Evolutionary conservation across 768 basidiomycete genomes (phyloP), one percentile per base, ranked within the genome.

Genomic region (Macrocybe gigantea): DNA sequence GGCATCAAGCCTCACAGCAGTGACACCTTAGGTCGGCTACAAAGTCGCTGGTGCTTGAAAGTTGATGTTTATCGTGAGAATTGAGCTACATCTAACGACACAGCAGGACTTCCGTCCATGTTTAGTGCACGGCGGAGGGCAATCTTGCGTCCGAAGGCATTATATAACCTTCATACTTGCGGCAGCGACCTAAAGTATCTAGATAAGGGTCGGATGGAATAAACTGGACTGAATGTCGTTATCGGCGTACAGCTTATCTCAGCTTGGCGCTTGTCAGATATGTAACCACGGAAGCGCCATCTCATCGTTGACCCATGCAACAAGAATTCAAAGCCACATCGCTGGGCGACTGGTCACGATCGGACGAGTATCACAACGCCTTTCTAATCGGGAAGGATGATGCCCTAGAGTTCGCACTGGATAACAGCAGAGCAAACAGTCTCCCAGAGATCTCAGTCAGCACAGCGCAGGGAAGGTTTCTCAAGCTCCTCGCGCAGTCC

Each of bases 341-440:
- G 5, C 33, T 65, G 7, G 70, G 69, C 11, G 67, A 72, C 49
- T 83, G 80, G 79, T 57, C 63, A n/a, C 68, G 71, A 54, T 73
- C 73, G 5, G 80, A 82, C 54, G 49, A 56, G 22, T 82, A 78
- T 60, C 79, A 80, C 59, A 79, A 79, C 62, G 73, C 73, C 4
- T 78, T 75, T 64, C 68, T 83, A 33, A 63, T 76, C 44, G 56
- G 59, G 7, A 49, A 65, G 14, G 79, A 82, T 51, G 62, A 63
- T 1, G 57, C 58, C 9, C 66, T 80, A 45, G 74, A 76, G 33
- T 59, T 61, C 7, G 70, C 69, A 0, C 55, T 68, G 9, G 61
- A 69, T 53, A 68, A 73, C 51, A 74, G 66, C 59, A 54, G 43
- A 6, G 70, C 63, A 6, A 61, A 74, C 12, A 77, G 72, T 1